phyloP scores from a whole-genome alignment of 2,329 filamentous ascomycete species.

The Cladosporium colombiae region DNA sequence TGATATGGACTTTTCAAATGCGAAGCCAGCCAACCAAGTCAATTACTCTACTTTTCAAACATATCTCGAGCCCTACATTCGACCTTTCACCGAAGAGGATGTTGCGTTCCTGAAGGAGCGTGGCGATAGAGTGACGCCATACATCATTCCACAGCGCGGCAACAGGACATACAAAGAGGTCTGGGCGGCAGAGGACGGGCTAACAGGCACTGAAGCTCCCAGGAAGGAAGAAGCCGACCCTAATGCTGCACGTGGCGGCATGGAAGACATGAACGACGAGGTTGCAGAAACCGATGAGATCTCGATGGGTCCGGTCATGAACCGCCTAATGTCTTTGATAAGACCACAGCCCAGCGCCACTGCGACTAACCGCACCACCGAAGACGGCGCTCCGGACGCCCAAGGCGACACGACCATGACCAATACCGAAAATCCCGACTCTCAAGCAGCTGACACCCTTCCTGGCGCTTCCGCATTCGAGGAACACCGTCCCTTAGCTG shows the following conservation, averaged over 20 bases:
- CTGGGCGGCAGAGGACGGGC: slow-evolving; percentile 92
- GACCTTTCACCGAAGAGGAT: slow-evolving; percentile 88
- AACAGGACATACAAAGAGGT: slow-evolving; percentile 84
- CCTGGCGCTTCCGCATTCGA: slow-evolving; percentile 38
- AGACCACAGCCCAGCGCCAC: slow-evolving; percentile 63
- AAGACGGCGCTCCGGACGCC: slow-evolving; percentile 48
- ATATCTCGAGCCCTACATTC: slow-evolving; percentile 88
- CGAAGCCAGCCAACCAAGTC: slow-evolving; percentile 92
- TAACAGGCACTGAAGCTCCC: slow-evolving; percentile 69
- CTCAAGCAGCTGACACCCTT: slow-evolving; percentile 30
- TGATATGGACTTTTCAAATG: slow-evolving; percentile 92
- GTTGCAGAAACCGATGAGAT: slow-evolving; percentile 86
- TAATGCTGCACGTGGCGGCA: slow-evolving; percentile 80
- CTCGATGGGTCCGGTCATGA: slow-evolving; percentile 82
- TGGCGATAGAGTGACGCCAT: slow-evolving; percentile 80
- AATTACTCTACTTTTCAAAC: slow-evolving; percentile 90
- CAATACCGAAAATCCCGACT: slow-evolving; percentile 47
- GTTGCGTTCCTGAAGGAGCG: slow-evolving; percentile 85
- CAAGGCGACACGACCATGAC: slow-evolving; percentile 47
- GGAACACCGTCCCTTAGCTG: slow-evolving; percentile 63
- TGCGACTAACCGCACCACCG: slow-evolving; percentile 50
- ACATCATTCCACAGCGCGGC: slow-evolving; percentile 81
- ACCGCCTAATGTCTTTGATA: slow-evolving; percentile 76
- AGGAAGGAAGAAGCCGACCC: slow-evolving; percentile 66
- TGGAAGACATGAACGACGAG: slow-evolving; percentile 84